phyloP scores from a whole-genome alignment of 1,284 basidiomycete genomes.

The Cutaneotrichosporon cavernicola region DNA sequence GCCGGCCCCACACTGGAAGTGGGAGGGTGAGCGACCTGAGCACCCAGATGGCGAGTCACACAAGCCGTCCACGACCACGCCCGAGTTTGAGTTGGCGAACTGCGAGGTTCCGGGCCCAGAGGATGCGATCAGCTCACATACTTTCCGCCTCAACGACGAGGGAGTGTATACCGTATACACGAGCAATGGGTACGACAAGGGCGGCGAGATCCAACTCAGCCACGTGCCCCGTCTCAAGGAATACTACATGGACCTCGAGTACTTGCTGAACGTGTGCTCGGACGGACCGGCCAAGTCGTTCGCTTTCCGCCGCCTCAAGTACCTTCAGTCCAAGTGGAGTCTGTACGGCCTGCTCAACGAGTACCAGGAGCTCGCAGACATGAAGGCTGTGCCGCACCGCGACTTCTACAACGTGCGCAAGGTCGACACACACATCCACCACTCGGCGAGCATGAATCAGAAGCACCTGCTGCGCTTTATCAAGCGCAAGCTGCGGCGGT shows the following conservation, averaged over 20 bases:
- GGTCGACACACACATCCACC: constrained; percentile 98
- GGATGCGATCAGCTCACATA: constrained; percentile 52
- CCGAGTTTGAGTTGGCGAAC: constrained; percentile 58
- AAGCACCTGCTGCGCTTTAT: constrained; percentile 99
- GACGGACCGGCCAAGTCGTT: constrained; percentile 96
- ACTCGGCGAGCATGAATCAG: constrained; percentile 99
- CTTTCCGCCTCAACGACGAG: constrained; percentile 73
- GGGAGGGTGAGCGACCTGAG: constrained; percentile 53
- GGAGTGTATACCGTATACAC: constrained; percentile 82
- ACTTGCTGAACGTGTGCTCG: constrained; percentile 76
- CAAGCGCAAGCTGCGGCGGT: constrained; percentile 76
- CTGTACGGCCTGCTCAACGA: constrained; percentile 93
- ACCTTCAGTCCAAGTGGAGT: constrained; percentile 91
- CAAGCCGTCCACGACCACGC: constrained; percentile 22
- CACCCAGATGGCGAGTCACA: constrained; percentile 28
- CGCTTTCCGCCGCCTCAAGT: constrained; percentile 89
- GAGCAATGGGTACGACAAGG: constrained; percentile 14
- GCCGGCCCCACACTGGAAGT: constrained; percentile 91
- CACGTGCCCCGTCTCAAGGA: constrained; percentile 83
- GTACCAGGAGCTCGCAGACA: constrained; percentile 89
- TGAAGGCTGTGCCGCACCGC: constrained; percentile 73
- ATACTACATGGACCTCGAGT: constrained; percentile 97
- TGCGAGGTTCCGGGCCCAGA: constrained; percentile 67
- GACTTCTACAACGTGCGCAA: constrained; percentile 99
- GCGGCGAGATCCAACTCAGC: constrained; percentile 59